phyloP scores from a whole-genome alignment of 2,329 filamentous ascomycete genomes.

The Boeremia exigua region DNA sequence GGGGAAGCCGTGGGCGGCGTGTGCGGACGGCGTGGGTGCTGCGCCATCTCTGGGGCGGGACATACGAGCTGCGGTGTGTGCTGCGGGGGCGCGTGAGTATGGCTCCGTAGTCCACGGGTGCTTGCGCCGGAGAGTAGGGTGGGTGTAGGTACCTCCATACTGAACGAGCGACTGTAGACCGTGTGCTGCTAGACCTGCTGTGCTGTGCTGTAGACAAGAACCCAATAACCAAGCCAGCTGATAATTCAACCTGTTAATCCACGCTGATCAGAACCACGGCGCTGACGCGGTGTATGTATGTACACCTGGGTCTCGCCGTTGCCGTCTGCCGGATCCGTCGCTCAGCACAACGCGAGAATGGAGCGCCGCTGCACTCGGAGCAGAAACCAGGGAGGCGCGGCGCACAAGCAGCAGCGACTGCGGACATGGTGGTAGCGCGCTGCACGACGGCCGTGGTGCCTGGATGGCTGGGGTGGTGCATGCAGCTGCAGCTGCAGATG shows the following conservation, averaged over 20 bases:
- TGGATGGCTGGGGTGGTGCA: slow-evolving; percentile 2
- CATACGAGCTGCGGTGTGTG: background rate
- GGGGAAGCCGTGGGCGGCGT: background rate
- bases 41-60: background rate
- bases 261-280: background rate
- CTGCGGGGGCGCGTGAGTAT: slow-evolving; percentile 5
- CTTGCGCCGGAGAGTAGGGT: too few species aligned
- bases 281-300: slow-evolving; percentile 11
- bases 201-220: too few species aligned
- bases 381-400: too few species aligned
- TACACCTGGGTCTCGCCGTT: background rate
- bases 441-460: slow-evolving; percentile 5
- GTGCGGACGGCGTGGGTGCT: background rate
- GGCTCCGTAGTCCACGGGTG: too few species aligned
- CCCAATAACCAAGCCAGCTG: slow-evolving; percentile 6
- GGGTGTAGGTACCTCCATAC: slow-evolving; percentile 15
- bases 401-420: slow-evolving; percentile 6
- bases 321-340: slow-evolving; percentile 10
- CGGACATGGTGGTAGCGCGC: slow-evolving; percentile 2
- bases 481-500: background rate
- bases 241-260: background rate
- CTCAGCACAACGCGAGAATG: slow-evolving; percentile 10
- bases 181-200: slow-evolving; percentile 6
- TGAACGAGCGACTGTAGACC: slow-evolving; percentile 1
- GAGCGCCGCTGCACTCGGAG: slow-evolving; percentile 15